Conservation (phyloP, 2,329 filamentous ascomycete species). For the Aspergillus cejpii region DNA sequence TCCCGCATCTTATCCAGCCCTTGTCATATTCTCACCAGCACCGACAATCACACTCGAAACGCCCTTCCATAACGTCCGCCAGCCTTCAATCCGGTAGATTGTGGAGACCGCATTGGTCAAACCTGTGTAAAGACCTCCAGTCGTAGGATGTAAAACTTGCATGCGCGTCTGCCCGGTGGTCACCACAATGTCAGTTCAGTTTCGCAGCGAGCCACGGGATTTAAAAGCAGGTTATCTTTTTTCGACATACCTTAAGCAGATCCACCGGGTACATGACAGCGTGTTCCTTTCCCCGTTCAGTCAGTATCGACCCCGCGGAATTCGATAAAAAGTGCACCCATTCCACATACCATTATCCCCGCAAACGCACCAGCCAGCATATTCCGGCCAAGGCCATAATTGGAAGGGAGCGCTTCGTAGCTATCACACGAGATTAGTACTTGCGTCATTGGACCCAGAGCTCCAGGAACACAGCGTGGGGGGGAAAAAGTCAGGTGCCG, state of each 20-base stretch:
- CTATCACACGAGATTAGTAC: slow-evolving; percentile 39
- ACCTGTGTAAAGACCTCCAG: slow-evolving; percentile 75
- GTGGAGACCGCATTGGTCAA: slow-evolving; percentile 88
- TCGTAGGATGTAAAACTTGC: slow-evolving; percentile 85
- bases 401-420: slow-evolving; percentile 90
- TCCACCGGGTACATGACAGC: slow-evolving; percentile 99
- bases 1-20: not conserved
- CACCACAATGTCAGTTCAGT: slow-evolving; percentile 5
- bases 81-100: slow-evolving; percentile 82
- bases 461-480: no score
- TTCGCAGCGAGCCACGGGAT: slow-evolving; percentile 1
- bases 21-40: slow-evolving; percentile 58
- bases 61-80: slow-evolving; percentile 89
- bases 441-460: not conserved
- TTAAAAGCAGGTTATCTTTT: not conserved
- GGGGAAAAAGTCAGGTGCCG: slow-evolving; percentile 2
- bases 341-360: slow-evolving; percentile 71
- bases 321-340: slow-evolving; percentile 2
- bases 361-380: slow-evolving; percentile 96
- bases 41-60: slow-evolving; percentile 94
- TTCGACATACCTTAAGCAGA: slow-evolving; percentile 73
- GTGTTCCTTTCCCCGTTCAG: slow-evolving; percentile 63
- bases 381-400: slow-evolving; percentile 89
- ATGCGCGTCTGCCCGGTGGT: slow-evolving; percentile 70
- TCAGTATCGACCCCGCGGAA: slow-evolving; percentile 9